phyloP scores from a whole-genome alignment of 805 yeast species.

The Candida endomychidarum region DNA sequence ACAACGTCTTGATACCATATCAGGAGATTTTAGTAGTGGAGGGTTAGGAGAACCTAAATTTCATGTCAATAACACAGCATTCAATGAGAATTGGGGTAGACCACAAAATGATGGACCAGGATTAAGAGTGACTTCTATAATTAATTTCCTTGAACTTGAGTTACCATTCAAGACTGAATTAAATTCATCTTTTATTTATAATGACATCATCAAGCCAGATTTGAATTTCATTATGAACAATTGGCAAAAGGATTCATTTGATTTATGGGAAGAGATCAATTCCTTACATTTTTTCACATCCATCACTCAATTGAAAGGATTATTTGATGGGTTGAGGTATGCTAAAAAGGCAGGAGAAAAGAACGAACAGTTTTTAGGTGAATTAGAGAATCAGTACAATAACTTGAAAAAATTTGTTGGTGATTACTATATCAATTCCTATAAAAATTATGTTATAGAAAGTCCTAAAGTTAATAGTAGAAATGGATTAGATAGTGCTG shows the following conservation, averaged over 20 bases:
- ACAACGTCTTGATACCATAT: slow-evolving; percentile 67
- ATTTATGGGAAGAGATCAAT: slow-evolving; percentile 88
- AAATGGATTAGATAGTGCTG: slow-evolving; percentile 78
- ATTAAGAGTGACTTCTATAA: slow-evolving; percentile 64
- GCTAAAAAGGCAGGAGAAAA: slow-evolving; percentile 22
- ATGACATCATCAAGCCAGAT: slow-evolving; percentile 63
- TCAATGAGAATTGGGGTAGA: slow-evolving; percentile 78
- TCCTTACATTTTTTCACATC: slow-evolving; percentile 79
- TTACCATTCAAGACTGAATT: slow-evolving; percentile 9
- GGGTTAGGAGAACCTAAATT: slow-evolving; percentile 94
- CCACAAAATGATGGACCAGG: slow-evolving; percentile 98
- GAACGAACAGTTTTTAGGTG: slow-evolving; percentile 26
- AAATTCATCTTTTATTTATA: slow-evolving; percentile 41
- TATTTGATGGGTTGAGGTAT: slow-evolving; percentile 51
- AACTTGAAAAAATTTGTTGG: slow-evolving; percentile 39
- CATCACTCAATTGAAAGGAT: slow-evolving; percentile 68
- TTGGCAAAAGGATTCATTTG: slow-evolving; percentile 75
- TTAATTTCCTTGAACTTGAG: slow-evolving; percentile 48
- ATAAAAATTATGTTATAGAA: slow-evolving; percentile 57
- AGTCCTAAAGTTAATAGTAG: slow-evolving; percentile 58
- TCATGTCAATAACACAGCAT: slow-evolving; percentile 61
- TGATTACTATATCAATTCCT: slow-evolving; percentile 23
- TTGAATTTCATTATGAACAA: slow-evolving; percentile 56
- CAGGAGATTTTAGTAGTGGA: slow-evolving; percentile 52
- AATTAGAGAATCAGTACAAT: slow-evolving; percentile 29